Evolutionary conservation across 768 basidiomycete genomes (phyloP).

Genomic region (Boletus sp.): DNA sequence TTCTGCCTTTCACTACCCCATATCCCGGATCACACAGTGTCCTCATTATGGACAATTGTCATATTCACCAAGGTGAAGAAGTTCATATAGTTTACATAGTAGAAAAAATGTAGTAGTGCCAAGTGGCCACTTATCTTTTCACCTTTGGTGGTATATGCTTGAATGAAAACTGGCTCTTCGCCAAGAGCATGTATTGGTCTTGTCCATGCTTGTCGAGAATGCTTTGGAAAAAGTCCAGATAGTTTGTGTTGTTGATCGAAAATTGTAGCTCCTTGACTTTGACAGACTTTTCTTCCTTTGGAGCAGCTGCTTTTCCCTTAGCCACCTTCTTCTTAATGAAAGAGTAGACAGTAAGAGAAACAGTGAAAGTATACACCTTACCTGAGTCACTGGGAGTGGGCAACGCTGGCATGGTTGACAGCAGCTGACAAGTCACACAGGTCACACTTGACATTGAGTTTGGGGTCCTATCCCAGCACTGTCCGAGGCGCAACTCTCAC

Average conservation of each 20-base stretch:
- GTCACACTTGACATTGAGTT: too few species aligned
- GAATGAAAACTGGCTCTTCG: conserved; percentile 18
- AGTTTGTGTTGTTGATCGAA: neutral
- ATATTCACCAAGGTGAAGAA: neutral
- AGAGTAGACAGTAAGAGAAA: neutral
- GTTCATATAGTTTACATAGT: neutral
- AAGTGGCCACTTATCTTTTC: conserved; percentile 4
- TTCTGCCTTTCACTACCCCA: neutral
- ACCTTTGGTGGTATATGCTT: conserved; percentile 5
- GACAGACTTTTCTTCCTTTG: neutral
- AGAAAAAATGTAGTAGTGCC: too few species aligned
- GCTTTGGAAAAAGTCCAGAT: conserved; percentile 4
- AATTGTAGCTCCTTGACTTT: conserved; percentile 8
- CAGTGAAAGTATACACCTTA: neutral
- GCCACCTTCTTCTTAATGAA: neutral
- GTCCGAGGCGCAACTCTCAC: too few species aligned
- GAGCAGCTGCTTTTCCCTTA: neutral
- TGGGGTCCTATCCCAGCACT: too few species aligned
- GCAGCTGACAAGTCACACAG: too few species aligned
- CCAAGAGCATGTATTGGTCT: conserved; percentile 14
- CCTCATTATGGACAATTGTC: neutral
- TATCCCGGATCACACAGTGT: neutral
- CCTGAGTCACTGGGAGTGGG: too few species aligned
- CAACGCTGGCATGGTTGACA: too few species aligned
- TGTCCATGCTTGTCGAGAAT: conserved; percentile 12